Evolutionary conservation across 495 filamentous ascomycete species (phyloP).

Genomic region (Aspergillus sclerotiicarbonarius): DNA sequence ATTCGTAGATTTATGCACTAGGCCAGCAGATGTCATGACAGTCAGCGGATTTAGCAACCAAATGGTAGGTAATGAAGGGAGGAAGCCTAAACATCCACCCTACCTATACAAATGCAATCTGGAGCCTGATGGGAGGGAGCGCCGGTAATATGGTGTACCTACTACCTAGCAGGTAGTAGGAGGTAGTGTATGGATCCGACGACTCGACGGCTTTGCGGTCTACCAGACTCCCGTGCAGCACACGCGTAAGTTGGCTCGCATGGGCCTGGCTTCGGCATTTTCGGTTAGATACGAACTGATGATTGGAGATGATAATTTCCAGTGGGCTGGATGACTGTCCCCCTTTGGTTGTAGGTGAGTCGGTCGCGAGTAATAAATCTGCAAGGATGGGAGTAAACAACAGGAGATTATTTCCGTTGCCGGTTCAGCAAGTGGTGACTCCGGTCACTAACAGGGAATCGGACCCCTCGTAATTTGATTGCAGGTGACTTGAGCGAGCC

Average conservation of each 20-base stretch:
- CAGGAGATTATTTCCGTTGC: not conserved
- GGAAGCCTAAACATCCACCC: not conserved
- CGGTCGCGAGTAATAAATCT: not conserved
- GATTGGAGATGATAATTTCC: not conserved
- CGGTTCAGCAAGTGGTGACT: not conserved
- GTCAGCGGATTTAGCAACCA: not conserved
- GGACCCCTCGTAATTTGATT: not conserved
- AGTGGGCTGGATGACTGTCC: not conserved
- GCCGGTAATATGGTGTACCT: not conserved
- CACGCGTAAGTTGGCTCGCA: not conserved
- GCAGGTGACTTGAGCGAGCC: slow-evolving; percentile 1
- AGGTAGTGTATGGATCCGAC: not conserved
- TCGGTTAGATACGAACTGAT: not conserved
- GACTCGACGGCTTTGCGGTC: not conserved
- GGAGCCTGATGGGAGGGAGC: not conserved
- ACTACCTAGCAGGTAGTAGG: not conserved
- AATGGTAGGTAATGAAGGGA: not conserved
- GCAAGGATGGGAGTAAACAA: slow-evolving; percentile 1
- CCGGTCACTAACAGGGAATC: not conserved
- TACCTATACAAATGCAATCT: not conserved
- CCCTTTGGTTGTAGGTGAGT: not conserved
- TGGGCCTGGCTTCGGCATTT: not conserved
- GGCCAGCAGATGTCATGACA: not conserved
- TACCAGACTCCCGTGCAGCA: not conserved
- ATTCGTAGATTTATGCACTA: not conserved